A percentile compares a stretch with the other conserved stretches of the same genome.
These are phyloP conservation scores for Sporothrix luriei DNA, from an alignment of 2,329 filamentous ascomycete species.

Conservation along the genomic window DNA sequence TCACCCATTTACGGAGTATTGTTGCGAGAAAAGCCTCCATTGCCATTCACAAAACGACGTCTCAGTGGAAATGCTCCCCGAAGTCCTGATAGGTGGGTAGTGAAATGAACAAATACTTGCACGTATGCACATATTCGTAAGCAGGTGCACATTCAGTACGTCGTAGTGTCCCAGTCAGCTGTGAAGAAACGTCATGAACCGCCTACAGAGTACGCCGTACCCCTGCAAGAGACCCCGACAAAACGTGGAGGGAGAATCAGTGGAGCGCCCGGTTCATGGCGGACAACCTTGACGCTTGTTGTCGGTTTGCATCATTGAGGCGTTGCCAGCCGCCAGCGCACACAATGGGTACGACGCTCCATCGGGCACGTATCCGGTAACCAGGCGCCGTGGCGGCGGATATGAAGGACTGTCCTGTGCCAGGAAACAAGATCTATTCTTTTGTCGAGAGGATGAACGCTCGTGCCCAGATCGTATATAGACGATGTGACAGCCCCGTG, in stretches of 20 bases:
- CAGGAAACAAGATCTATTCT: not conserved
- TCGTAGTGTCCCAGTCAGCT: not conserved
- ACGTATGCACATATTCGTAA: constrained; percentile 11
- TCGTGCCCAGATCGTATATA: constrained; percentile 9
- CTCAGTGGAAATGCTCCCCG: not conserved
- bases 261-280: not conserved
- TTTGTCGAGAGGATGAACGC: not conserved
- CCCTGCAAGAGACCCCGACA: not conserved
- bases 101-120: constrained; percentile 8
- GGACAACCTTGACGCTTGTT: constrained; percentile 5
- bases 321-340: not conserved
- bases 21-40: too few species aligned
- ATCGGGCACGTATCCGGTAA: constrained; percentile 5
- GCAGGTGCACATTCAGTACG: not conserved
- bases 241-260: constrained; percentile 4
- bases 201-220: not conserved
- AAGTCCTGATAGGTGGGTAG: not conserved
- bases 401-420: not conserved
- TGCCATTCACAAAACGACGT: not conserved
- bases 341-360: constrained; percentile 4
- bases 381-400: constrained; percentile 23
- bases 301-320: not conserved
- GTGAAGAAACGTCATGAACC: not conserved
- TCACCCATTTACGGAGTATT: not conserved
- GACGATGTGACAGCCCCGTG: not conserved